Evolutionary conservation across 176 grass and related monocot species (phyloP), one percentile per base, ranked within the genome.

Genomic region (Phyllostachys edulis): DNA sequence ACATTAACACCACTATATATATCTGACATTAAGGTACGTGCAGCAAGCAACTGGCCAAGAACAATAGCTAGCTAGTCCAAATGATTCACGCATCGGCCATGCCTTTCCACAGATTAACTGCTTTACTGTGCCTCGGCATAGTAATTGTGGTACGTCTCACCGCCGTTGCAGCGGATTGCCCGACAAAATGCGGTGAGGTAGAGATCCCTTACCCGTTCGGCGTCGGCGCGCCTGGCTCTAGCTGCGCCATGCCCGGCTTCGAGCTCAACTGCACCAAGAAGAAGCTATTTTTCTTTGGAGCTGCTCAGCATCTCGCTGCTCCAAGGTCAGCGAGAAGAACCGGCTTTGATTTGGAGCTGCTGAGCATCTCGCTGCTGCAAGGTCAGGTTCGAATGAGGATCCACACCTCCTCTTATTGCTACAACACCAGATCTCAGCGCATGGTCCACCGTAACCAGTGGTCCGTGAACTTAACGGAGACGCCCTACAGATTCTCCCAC

Each of bases 181-280:
- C 39, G 29, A 64, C 9, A 13, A 64, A 5, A 18, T 83, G 81
- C 3, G 69, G 81, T 1, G 2, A 0, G 12, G 42, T 83, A 0
- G 57, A 64, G 7, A 52, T 83, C 57, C 81, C 81, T 0, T 83
- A 26, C 29, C 81, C 81, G 0, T 74, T 83, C 7, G 69, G 81
- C 56, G 47, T 82, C 26, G 39, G 11, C 32, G 32, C 32, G 32
- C 32, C 2, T 34, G 32, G 32, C 4, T 24, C 6, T 0, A 38
- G 60, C 69, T 83, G 81, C 27, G 26, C 69, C 1, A 0, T 24
- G 20, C 3, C 29, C 0, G 4, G 56, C 41, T 83, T 83, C 56
- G 16, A 55, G 14, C 71, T 84, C 20, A 84, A 3, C 45, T 84
- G 82, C 71, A 9, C 67, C 4, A 5, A 2, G 13, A 14, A 0